Conservation (phyloP, 768 basidiomycete species). For the Suillus fuscotomentosus region DNA sequence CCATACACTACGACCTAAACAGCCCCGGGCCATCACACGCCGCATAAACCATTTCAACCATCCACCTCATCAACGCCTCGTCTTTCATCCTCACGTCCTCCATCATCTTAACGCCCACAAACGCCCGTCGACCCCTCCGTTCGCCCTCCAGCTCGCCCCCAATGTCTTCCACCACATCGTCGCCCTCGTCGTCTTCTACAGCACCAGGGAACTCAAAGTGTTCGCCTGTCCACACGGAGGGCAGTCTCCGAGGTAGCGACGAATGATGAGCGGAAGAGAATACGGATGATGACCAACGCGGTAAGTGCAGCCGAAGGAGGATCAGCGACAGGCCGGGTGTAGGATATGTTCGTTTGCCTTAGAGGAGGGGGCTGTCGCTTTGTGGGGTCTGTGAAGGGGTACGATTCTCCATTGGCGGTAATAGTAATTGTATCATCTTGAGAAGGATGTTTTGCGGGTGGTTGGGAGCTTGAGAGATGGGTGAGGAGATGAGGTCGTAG, state of each 20-base stretch:
- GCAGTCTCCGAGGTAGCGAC: constrained; percentile 58
- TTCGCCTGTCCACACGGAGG: constrained; percentile 74
- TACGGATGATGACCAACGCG: constrained; percentile 78
- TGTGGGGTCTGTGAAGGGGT: constrained; percentile 64
- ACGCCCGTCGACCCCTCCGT: constrained; percentile 68
- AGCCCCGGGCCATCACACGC: constrained; percentile 36
- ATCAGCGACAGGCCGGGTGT: constrained; percentile 56
- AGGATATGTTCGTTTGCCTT: constrained; percentile 59
- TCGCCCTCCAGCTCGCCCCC: constrained; percentile 64
- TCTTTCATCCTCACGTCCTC: constrained; percentile 66
- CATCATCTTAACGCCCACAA: constrained; percentile 59
- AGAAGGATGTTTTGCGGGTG: constrained; percentile 56
- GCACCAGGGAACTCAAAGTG: constrained; percentile 90
- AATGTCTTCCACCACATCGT: constrained; percentile 29
- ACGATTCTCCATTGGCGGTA: constrained; percentile 50
- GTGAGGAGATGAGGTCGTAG: constrained; percentile 74
- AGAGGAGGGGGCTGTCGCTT: constrained; percentile 68
- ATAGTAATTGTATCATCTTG: constrained; percentile 76
- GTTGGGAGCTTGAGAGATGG: constrained; percentile 64
- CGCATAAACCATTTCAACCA: constrained; percentile 59
- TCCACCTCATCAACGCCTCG: constrained; percentile 57
- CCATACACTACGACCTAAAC: constrained; percentile 17
- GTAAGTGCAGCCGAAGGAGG: constrained; percentile 76
- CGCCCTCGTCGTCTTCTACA: constrained; percentile 75
- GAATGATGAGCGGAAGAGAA: constrained; percentile 80